Conservation (phyloP, 2,329 filamentous ascomycete species). For the Colletotrichum endophyticum region DNA sequence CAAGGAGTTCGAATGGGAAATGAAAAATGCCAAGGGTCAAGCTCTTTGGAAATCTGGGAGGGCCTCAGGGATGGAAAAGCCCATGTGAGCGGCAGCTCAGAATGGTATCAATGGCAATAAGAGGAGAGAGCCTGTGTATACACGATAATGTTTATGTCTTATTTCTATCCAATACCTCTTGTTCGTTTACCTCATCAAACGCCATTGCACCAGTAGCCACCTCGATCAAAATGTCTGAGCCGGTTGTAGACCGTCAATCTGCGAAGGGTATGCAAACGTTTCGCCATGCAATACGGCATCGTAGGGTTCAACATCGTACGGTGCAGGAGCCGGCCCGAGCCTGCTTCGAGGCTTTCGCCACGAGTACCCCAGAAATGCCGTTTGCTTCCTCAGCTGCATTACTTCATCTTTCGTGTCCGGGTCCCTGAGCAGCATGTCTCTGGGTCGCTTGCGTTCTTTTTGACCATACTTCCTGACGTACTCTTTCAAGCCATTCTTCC, state of each 20-base stretch:
- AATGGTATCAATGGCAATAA: too few species aligned
- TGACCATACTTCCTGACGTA: conserved; percentile 57
- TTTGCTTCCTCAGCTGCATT: conserved; percentile 81
- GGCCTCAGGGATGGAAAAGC: background rate
- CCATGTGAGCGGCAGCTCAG: background rate
- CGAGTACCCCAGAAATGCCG: conserved; percentile 88
- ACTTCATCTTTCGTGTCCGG: conserved; percentile 66
- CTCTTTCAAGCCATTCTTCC: conserved; percentile 50
- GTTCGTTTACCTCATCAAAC: background rate
- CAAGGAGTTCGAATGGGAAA: conserved; percentile 93
- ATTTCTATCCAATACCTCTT: background rate
- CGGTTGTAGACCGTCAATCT: background rate
- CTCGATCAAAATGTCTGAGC: background rate
- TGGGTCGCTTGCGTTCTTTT: conserved; percentile 77
- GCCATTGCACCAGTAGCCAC: background rate
- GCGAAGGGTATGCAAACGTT: background rate
- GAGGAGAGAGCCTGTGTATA: background rate
- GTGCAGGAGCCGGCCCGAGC: background rate
- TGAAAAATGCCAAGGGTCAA: conserved; percentile 66
- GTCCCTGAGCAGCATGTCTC: conserved; percentile 87
- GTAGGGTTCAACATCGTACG: background rate
- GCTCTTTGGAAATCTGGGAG: background rate
- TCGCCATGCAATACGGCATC: background rate
- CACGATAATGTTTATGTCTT: conserved; percentile 16
- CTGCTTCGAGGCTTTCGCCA: conserved; percentile 62